Evolutionary conservation across 768 basidiomycete genomes (phyloP).

Genomic region (Psilocybe cyanescens): DNA sequence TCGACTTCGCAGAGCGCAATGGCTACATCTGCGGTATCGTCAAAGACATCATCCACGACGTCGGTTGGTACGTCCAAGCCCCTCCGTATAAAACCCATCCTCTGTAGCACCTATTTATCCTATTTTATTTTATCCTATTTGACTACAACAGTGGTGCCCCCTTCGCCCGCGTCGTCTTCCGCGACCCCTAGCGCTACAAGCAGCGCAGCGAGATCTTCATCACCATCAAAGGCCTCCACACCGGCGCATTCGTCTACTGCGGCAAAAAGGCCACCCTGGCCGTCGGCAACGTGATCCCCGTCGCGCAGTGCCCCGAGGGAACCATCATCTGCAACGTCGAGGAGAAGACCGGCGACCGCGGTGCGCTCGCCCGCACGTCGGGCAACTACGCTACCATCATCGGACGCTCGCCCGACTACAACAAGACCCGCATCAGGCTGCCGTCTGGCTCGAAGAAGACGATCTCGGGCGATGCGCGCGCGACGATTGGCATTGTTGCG

Average conservation of each 20-base stretch:
- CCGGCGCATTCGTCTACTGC: slow-evolving; percentile 98
- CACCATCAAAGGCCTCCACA: slow-evolving; percentile 98
- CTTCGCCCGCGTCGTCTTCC: slow-evolving; percentile 98
- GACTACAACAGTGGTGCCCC: slow-evolving; percentile 80
- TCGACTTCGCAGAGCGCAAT: slow-evolving; percentile 98
- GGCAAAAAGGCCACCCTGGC: slow-evolving; percentile 96
- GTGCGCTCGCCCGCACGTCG: slow-evolving; percentile 94
- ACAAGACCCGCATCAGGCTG: slow-evolving; percentile 93
- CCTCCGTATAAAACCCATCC: background rate
- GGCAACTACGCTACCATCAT: slow-evolving; percentile 99
- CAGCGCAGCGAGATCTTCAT: slow-evolving; percentile 98
- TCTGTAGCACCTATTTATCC: background rate
- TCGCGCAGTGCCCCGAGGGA: slow-evolving; percentile 94
- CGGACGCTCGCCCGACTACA: slow-evolving; percentile 92
- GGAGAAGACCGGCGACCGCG: slow-evolving; percentile 97
- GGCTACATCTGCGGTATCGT: slow-evolving; percentile 98
- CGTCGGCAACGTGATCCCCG: slow-evolving; percentile 97
- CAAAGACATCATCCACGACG: slow-evolving; percentile 99
- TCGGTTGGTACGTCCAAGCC: slow-evolving; percentile 80
- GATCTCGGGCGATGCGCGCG: slow-evolving; percentile 79
- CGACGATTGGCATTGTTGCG: slow-evolving; percentile 96
- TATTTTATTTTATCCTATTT: background rate
- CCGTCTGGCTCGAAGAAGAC: slow-evolving; percentile 98
- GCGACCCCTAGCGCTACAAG: slow-evolving; percentile 99
- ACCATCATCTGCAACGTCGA: slow-evolving; percentile 99